Percentiles rank a stretch among this genome's conserved stretches.
phyloP scores from a whole-genome alignment of 495 filamentous ascomycete genomes.

The Margaritispora aquatica region DNA sequence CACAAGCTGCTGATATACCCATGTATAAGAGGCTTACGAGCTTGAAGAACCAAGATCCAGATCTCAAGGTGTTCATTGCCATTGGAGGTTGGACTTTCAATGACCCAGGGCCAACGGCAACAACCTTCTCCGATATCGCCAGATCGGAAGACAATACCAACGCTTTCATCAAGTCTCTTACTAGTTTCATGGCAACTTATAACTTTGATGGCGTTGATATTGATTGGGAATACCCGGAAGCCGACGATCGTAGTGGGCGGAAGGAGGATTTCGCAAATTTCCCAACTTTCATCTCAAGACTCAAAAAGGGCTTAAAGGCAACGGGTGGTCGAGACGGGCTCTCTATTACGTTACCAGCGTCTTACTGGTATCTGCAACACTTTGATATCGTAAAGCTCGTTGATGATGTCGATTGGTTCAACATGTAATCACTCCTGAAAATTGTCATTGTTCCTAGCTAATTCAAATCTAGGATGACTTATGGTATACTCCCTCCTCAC shows the following conservation, averaged over 20 bases:
- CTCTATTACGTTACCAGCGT: constrained; percentile 5
- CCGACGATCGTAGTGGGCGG: constrained; percentile 40
- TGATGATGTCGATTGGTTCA: constrained; percentile 34
- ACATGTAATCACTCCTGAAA: too few relatives aligned
- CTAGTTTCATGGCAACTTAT: constrained; percentile 36
- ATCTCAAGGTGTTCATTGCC: constrained; percentile 29
- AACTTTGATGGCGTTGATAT: constrained; percentile 50
- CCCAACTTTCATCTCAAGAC: constrained; percentile 29
- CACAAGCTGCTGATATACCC: too few relatives aligned
- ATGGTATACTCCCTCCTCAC: constrained; percentile 20
- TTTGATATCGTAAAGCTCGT: constrained; percentile 39
- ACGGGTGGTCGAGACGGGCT: neutral
- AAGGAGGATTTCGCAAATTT: constrained; percentile 41
- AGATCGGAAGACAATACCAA: constrained; percentile 22
- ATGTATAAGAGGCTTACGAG: neutral
- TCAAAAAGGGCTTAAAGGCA: neutral
- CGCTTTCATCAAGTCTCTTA: constrained; percentile 33
- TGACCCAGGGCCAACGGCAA: constrained; percentile 20
- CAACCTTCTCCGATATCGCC: constrained; percentile 29
- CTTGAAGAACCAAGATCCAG: constrained; percentile 3
- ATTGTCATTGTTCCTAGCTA: constrained; percentile 43
- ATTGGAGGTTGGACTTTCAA: constrained; percentile 40
- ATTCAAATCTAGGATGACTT: constrained; percentile 31
- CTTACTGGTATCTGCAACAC: constrained; percentile 41
- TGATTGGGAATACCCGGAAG: constrained; percentile 41